Evolutionary conservation across 78 protist genomes (phyloP), one percentile per base, ranked within the genome.

Genomic region (Dictyostelium firmibasis): DNA sequence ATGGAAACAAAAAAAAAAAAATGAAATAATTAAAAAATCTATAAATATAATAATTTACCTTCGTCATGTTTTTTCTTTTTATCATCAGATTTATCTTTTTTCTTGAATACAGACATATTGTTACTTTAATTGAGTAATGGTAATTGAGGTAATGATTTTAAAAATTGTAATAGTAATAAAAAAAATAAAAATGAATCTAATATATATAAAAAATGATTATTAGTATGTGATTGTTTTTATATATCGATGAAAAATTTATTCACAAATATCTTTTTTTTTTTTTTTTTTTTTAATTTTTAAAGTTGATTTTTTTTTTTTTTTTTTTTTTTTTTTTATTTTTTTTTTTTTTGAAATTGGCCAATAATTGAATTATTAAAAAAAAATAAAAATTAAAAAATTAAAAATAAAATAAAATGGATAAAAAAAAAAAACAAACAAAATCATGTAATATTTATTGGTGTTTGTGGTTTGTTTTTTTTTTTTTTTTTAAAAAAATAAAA

Each of bases 101-200:
- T 86, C 67, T 86, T 86, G 72, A 86, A 86, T 13, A 86, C 92
- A 38, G 92, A 86, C 92, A 86, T 86, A n/a, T 70, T 70, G 20
- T 14, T 31, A 31, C 62, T 50, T 50, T 50, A 50, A 50, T 50
- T 50, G 62, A 50, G 62, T 50, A 50, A 50, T 50, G 23, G 62
- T 50, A 50, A 50, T 44, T 9, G 53, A 44, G 13, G 53, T 44
- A 44, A 16, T 50, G 62, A 50, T 50, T 50, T 50, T 16, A 50
- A 50, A 16, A 50, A 16, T 50, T 50, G 62, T 50, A 50, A 50
- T 50, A 16, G 62, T 50, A 50, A 50, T 50, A 50, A 50, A 50
- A 50, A 38, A 50, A 50, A 50, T 50, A 50, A 50, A 16, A 50
- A 50, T 50, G 62, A 50, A 50, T 50, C 62, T 50, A 50, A 50